These are phyloP conservation scores for Phyllosticta citribraziliensis DNA, from an alignment of 2,329 filamentous ascomycete species.

Conservation along the genomic window DNA sequence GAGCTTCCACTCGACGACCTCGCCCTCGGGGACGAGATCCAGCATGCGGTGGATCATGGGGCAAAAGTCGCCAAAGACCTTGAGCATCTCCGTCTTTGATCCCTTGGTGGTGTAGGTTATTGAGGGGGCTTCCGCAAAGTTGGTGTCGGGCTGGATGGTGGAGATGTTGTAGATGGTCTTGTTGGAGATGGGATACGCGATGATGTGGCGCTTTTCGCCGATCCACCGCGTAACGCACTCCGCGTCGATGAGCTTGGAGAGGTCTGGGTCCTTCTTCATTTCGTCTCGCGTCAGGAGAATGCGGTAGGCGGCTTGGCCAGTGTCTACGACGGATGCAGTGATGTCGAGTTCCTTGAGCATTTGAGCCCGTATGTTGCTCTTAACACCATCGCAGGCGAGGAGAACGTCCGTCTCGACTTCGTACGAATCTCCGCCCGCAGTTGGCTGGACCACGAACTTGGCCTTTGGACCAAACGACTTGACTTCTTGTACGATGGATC, in stretches of 20 bases:
- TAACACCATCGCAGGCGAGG: constrained; percentile 41
- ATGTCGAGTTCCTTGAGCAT: constrained; percentile 47
- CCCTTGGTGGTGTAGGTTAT: constrained; percentile 56
- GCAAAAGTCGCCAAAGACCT: constrained; percentile 51
- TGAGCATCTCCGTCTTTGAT: constrained; percentile 50
- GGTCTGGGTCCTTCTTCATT: constrained; percentile 57
- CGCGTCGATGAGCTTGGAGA: constrained; percentile 56
- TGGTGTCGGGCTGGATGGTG: constrained; percentile 50
- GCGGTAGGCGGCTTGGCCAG: constrained; percentile 67
- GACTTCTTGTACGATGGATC: constrained; percentile 46
- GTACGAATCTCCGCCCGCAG: constrained; percentile 44
- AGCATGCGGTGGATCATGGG: constrained; percentile 52
- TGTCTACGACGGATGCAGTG: constrained; percentile 52
- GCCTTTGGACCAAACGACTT: constrained; percentile 51
- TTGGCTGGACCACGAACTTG: constrained; percentile 48
- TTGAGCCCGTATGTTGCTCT: constrained; percentile 35
- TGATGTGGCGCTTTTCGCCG: constrained; percentile 64
- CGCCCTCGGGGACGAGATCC: constrained; percentile 51
- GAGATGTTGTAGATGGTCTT: constrained; percentile 60
- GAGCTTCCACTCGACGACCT: constrained; percentile 58
- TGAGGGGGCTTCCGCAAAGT: constrained; percentile 47
- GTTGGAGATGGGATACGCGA: constrained; percentile 63
- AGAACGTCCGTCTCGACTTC: constrained; percentile 41
- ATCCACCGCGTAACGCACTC: constrained; percentile 67
- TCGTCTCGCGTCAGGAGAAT: constrained; percentile 63